Conservation (phyloP, 345 rosid species). For the Crucihimalaya himalaica region DNA sequence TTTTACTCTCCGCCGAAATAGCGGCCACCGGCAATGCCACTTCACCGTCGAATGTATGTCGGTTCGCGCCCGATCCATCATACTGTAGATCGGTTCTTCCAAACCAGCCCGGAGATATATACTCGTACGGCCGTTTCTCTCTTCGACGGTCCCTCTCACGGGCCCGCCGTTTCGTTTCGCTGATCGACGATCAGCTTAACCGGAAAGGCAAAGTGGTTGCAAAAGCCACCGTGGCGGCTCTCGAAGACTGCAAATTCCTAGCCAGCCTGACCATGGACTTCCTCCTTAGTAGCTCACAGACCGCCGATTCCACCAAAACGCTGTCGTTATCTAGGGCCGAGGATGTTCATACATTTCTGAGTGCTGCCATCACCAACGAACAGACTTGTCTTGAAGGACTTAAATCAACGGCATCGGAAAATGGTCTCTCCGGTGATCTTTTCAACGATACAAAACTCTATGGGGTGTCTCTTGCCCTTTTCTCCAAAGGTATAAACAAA, state of each 20-base stretch:
- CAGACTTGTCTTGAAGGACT: conserved; percentile 80
- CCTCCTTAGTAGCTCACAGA: conserved; percentile 48
- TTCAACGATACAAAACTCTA: conserved; percentile 77
- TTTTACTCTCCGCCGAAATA: conserved; percentile 10
- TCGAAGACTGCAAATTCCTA: conserved; percentile 71
- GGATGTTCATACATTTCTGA: conserved; percentile 66
- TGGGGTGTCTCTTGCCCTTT: conserved; percentile 75
- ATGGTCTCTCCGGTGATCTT: conserved; percentile 56
- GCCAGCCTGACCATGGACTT: conserved; percentile 58
- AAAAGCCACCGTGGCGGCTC: conserved; percentile 51
- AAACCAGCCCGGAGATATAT: conserved; percentile 51
- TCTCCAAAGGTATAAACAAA: conserved; percentile 61
- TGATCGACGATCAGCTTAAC: conserved; percentile 52
- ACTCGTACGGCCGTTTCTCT: conserved; percentile 57
- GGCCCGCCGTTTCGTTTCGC: conserved; percentile 51
- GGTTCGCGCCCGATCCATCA: conserved; percentile 62
- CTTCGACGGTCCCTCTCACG: conserved; percentile 62
- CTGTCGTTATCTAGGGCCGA: conserved; percentile 56
- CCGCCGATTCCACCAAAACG: conserved; percentile 50
- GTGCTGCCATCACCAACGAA: conserved; percentile 77
- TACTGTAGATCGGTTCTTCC: conserved; percentile 64
- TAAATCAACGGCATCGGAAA: conserved; percentile 47
- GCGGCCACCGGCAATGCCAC: conserved; percentile 18
- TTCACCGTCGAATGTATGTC: conserved; percentile 49
- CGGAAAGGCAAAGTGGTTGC: conserved; percentile 48